These are phyloP conservation scores for Penicillium salamii DNA, from an alignment of 495 filamentous ascomycete genomes.

Conservation along the genomic window DNA sequence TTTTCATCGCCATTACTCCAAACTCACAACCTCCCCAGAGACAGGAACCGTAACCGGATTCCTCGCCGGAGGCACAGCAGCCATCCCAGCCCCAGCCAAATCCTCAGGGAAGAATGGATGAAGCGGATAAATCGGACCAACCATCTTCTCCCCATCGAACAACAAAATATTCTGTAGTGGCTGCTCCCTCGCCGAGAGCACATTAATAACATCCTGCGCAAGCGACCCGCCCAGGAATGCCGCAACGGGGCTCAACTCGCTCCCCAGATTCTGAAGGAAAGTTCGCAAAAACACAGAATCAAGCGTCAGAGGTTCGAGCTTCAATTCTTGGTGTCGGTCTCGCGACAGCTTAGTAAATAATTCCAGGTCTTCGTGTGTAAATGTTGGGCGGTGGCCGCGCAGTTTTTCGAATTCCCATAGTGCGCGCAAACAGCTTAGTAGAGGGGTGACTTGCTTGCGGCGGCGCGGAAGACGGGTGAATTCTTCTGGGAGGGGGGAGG, in stretches of 20 bases:
- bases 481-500: constrained; percentile 68
- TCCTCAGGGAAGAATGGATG: constrained; percentile 63
- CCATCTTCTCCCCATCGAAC: constrained; percentile 80
- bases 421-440: constrained; percentile 77
- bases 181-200: constrained; percentile 83
- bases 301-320: constrained; percentile 73
- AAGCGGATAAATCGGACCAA: constrained; percentile 75
- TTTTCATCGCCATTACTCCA: neutral
- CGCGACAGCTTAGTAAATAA: constrained; percentile 74
- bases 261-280: constrained; percentile 77
- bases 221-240: constrained; percentile 87
- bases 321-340: constrained; percentile 70
- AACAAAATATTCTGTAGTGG: constrained; percentile 92
- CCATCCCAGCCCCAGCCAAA: constrained; percentile 26
- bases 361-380: constrained; percentile 57
- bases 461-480: constrained; percentile 62
- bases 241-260: constrained; percentile 81
- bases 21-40: neutral
- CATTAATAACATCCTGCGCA: constrained; percentile 96
- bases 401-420: constrained; percentile 73
- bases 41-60: constrained; percentile 18
- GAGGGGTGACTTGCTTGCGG: constrained; percentile 70
- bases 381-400: constrained; percentile 52
- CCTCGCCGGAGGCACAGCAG: constrained; percentile 28
- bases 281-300: constrained; percentile 73